Conservation (phyloP, 2,329 filamentous ascomycete species). For the Aspergillus ochraceoroseus region DNA sequence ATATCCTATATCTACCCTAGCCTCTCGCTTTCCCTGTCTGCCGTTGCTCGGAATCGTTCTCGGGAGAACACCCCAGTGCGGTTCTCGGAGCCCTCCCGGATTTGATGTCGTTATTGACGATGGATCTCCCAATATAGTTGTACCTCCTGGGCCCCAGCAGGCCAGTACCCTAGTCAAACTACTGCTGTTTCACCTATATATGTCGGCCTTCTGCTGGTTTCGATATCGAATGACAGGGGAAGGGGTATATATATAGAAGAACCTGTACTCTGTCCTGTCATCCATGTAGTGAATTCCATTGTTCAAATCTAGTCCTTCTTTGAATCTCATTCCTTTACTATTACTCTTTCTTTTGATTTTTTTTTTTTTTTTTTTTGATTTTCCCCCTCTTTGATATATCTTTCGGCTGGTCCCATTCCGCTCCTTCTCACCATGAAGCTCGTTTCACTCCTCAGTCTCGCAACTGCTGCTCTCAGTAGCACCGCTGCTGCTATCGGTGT, state of each 20-base stretch:
- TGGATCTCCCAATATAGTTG: constrained; percentile 3
- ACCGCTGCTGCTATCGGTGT: constrained; percentile 20
- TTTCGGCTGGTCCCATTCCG: constrained; percentile 15
- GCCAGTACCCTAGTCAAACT: background rate
- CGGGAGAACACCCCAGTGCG: background rate
- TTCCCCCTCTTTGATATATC: constrained; percentile 1
- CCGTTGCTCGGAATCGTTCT: background rate
- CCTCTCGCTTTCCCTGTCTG: background rate
- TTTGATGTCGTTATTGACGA: constrained; percentile 5
- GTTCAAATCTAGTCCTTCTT: constrained; percentile 9
- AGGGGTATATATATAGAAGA: no score
- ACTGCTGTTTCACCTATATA: background rate
- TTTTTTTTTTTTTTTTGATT: constrained; percentile 5
- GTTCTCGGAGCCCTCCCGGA: background rate
- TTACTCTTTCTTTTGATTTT: constrained; percentile 11
- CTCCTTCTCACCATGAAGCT: constrained; percentile 20
- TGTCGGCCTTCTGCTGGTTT: no score
- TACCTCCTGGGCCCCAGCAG: background rate
- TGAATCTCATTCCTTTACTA: no score
- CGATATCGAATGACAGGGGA: no score
- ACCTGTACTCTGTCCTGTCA: background rate
- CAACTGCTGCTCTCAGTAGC: constrained; percentile 18
- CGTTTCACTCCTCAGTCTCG: constrained; percentile 16
- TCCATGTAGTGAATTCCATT: background rate
- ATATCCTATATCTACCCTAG: constrained; percentile 7